A percentile compares a stretch with the other conserved stretches of the same genome.
Evolutionary conservation across 495 filamentous ascomycete species (phyloP).

Genomic region (Rusavskia elegans): DNA sequence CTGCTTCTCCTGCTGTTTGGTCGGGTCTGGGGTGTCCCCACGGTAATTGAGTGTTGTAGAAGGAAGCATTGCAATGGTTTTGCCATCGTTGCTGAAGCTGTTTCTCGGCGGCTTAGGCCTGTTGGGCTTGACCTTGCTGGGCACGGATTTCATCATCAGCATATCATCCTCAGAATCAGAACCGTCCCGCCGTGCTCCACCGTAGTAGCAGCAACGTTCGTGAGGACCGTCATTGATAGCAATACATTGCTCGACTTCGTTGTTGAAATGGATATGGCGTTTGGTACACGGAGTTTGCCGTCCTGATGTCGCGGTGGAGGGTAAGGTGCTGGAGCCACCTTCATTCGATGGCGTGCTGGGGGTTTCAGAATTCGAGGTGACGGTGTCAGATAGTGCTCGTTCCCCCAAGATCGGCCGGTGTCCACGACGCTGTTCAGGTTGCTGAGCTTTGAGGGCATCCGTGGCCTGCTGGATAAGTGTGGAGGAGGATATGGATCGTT

Average conservation of each 20-base stretch:
- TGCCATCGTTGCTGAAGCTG: constrained; percentile 50
- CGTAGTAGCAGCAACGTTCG: constrained; percentile 39
- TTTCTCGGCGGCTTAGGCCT: constrained; percentile 32
- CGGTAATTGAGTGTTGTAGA: constrained; percentile 85
- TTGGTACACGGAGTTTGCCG: constrained; percentile 52
- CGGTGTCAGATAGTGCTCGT: constrained; percentile 51
- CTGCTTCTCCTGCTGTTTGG: constrained; percentile 34
- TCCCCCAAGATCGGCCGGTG: constrained; percentile 29
- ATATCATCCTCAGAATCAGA: constrained; percentile 58
- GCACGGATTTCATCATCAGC: constrained; percentile 64
- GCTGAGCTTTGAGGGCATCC: constrained; percentile 79
- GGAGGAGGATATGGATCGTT: constrained; percentile 76
- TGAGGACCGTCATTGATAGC: constrained; percentile 73
- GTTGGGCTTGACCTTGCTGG: constrained; percentile 28
- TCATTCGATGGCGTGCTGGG: constrained; percentile 11
- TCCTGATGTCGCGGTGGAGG: constrained; percentile 26
- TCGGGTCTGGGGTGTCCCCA: constrained; percentile 59
- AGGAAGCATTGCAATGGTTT: constrained; percentile 84
- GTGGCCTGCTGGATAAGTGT: constrained; percentile 89
- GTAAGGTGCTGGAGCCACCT: constrained; percentile 11
- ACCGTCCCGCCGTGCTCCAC: constrained; percentile 29
- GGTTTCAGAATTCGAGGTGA: constrained; percentile 21
- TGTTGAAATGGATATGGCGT: constrained; percentile 91
- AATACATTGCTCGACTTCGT: constrained; percentile 90
- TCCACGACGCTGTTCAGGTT: constrained; percentile 35